Evolutionary conservation across 176 grass and related monocot species (phyloP).

Genomic region (Carex scoparia): DNA sequence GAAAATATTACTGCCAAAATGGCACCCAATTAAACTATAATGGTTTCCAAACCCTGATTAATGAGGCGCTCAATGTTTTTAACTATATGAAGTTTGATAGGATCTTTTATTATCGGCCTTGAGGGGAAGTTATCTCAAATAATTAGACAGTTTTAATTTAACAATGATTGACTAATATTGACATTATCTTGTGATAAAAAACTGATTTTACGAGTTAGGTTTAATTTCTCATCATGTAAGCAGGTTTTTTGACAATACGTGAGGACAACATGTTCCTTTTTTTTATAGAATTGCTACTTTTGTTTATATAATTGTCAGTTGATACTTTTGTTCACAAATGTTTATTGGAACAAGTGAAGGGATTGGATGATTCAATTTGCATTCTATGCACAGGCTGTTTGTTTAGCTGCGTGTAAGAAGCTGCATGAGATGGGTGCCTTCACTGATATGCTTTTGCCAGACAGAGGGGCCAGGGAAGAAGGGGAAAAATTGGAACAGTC

Average conservation of each 20-base stretch:
- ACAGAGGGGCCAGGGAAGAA: slow-evolving; percentile 78
- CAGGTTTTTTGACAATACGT: background rate
- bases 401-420: slow-evolving; percentile 97
- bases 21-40: background rate
- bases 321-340: background rate
- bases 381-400: slow-evolving; percentile 67
- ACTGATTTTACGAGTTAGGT: background rate
- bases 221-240: slow-evolving; percentile 13
- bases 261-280: background rate
- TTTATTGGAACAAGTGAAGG: slow-evolving; percentile 5
- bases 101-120: slow-evolving; percentile 6
- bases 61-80: background rate
- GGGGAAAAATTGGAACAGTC: slow-evolving; percentile 66
- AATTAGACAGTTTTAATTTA: background rate
- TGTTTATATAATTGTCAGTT: background rate
- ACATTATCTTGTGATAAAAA: slow-evolving; percentile 1
- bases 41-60: background rate
- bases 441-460: slow-evolving; percentile 97
- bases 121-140: background rate
- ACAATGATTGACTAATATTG: background rate
- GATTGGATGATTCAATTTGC: background rate
- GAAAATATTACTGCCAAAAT: background rate
- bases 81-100: background rate
- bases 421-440: slow-evolving; percentile 99
- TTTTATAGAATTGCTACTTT: background rate